phyloP scores from a whole-genome alignment of 2,329 filamentous ascomycete genomes.

The Daldinia eschscholtzii region DNA sequence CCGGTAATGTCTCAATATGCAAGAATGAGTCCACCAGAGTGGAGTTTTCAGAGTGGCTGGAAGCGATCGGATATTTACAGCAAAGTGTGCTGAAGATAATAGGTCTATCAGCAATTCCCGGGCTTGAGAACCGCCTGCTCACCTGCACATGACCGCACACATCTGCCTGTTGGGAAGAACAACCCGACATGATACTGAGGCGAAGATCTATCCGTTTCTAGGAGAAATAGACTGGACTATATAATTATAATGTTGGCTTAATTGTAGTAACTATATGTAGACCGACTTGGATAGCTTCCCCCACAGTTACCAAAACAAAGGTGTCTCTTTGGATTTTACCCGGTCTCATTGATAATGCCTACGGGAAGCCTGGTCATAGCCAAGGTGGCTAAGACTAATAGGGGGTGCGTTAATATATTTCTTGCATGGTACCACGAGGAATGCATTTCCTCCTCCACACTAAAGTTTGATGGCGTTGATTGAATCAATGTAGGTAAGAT shows the following conservation, averaged over 20 bases:
- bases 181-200: conserved; percentile 35
- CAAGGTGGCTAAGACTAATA: conserved; percentile 21
- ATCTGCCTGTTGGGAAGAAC: conserved; percentile 33
- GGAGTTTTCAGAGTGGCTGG: conserved; percentile 29
- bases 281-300: conserved; percentile 13
- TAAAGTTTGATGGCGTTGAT: conserved; percentile 12
- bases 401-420: conserved; percentile 4
- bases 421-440: conserved; percentile 27
- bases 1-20: conserved; percentile 35
- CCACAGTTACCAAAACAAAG: conserved; percentile 30
- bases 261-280: conserved; percentile 10
- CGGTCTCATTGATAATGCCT: conserved; percentile 29
- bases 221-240: conserved; percentile 6
- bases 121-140: conserved; percentile 37
- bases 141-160: conserved; percentile 36
- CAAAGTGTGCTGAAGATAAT: conserved; percentile 13
- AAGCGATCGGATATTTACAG: conserved; percentile 24
- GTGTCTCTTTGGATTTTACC: conserved; percentile 35
- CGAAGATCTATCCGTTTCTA: conserved; percentile 26
- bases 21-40: conserved; percentile 21
- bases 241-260: conserved; percentile 17
- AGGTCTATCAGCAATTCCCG: conserved; percentile 35
- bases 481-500: conserved; percentile 9
- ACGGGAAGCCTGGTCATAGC: conserved; percentile 12
- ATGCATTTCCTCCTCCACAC: conserved; percentile 10